phyloP scores from a whole-genome alignment of 495 filamentous ascomycete species.

The Pseudevernia furfuracea region DNA sequence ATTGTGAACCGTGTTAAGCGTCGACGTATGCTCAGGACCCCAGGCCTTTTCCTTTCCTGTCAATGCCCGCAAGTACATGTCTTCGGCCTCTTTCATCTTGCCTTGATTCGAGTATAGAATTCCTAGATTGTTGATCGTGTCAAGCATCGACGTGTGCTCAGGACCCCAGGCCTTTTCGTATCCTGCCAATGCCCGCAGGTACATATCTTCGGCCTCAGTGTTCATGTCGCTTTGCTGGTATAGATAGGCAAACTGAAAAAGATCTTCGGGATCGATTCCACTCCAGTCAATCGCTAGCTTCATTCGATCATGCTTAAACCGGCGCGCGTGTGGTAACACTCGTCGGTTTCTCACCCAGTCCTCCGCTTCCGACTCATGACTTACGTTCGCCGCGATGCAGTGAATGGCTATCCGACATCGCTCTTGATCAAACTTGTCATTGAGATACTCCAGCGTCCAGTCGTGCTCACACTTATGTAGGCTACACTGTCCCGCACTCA shows the following conservation, averaged over 20 bases:
- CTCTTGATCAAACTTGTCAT: slow-evolving; percentile 21
- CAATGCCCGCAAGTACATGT: too few relatives aligned
- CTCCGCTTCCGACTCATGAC: not conserved
- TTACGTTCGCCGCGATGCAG: slow-evolving; percentile 14
- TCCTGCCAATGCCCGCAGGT: slow-evolving; percentile 31
- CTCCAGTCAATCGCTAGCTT: slow-evolving; percentile 12
- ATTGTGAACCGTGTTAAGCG: too few relatives aligned
- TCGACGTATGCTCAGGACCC: too few relatives aligned
- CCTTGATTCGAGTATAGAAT: not conserved
- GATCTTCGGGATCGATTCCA: not conserved
- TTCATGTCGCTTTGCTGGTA: slow-evolving; percentile 9
- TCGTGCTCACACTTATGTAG: slow-evolving; percentile 36
- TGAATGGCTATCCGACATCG: slow-evolving; percentile 12
- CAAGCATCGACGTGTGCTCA: too few relatives aligned
- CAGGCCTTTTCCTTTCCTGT: too few relatives aligned
- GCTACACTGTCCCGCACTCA: slow-evolving; percentile 26
- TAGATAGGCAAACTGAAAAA: not conserved
- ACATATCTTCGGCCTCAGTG: slow-evolving; percentile 21
- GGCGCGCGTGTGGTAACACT: slow-evolving; percentile 12
- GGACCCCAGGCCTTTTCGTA: slow-evolving; percentile 32
- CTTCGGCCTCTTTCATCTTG: slow-evolving; percentile 1
- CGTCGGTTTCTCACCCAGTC: slow-evolving; percentile 16
- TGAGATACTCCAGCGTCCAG: slow-evolving; percentile 34
- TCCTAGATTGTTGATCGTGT: too few relatives aligned
- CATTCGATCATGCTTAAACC: slow-evolving; percentile 7